phyloP scores from a whole-genome alignment of 2,329 filamentous ascomycete genomes.

The Cryphonectria naterciae region DNA sequence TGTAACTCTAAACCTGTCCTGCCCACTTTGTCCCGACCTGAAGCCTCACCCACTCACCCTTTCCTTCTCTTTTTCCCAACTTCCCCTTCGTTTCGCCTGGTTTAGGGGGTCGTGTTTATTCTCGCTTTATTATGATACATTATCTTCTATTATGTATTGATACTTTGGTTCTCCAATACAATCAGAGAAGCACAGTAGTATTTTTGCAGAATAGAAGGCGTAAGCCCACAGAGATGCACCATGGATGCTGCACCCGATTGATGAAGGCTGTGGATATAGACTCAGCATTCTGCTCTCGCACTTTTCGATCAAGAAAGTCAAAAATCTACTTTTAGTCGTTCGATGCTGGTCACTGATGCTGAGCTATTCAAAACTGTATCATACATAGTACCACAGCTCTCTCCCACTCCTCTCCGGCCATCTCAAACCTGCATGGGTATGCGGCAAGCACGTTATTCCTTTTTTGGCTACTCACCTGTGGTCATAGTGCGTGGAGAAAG shows the following conservation, averaged over 20 bases:
- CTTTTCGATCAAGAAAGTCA: neutral
- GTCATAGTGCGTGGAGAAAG: neutral
- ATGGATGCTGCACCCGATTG: neutral
- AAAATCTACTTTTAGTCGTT: neutral
- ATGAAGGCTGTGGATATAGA: neutral
- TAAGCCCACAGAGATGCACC: neutral
- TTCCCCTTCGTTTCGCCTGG: slow-evolving; percentile 1
- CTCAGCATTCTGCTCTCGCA: neutral
- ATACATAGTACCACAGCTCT: neutral
- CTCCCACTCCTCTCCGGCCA: neutral
- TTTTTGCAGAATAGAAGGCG: neutral
- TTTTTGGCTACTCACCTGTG: neutral
- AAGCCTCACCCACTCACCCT: neutral
- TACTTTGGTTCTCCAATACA: neutral
- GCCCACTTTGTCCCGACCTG: neutral
- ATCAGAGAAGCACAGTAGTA: too few species aligned
- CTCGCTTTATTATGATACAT: neutral
- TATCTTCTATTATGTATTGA: neutral
- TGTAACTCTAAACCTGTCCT: slow-evolving; percentile 1
- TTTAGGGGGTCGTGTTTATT: neutral
- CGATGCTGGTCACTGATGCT: neutral
- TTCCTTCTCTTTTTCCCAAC: neutral
- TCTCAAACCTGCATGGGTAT: neutral
- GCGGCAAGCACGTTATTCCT: neutral
- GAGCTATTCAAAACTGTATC: neutral